phyloP scores from a whole-genome alignment of 148 eudicot genomes.

The Gaultheria prostrata region DNA sequence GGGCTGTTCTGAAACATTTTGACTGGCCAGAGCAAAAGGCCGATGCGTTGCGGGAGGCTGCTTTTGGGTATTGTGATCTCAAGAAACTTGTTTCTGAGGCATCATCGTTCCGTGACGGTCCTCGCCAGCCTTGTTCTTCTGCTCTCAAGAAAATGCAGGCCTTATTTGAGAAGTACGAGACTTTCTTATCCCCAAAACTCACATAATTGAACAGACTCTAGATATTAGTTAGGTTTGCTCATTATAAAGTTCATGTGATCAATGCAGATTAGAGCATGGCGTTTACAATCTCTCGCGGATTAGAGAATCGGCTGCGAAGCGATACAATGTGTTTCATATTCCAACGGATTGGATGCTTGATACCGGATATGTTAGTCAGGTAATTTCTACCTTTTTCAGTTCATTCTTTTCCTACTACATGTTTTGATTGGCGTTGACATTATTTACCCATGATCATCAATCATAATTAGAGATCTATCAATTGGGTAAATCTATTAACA shows the following conservation, averaged over 20 bases:
- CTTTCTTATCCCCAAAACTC: too few species aligned
- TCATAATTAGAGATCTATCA: background rate
- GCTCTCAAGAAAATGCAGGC: conserved; percentile 96
- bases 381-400: conserved; percentile 9
- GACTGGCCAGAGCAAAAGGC: conserved; percentile 97
- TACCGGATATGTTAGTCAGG: conserved; percentile 79
- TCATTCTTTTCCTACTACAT: too few species aligned
- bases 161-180: conserved; percentile 74
- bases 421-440: background rate
- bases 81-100: conserved; percentile 87
- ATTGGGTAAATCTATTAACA: background rate
- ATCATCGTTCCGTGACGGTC: conserved; percentile 58
- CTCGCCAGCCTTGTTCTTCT: conserved; percentile 66
- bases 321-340: conserved; percentile 69
- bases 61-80: conserved; percentile 88
- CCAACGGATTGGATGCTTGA: conserved; percentile 97
- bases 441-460: background rate
- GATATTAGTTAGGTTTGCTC: background rate
- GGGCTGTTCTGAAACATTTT: conserved; percentile 94
- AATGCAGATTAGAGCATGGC: conserved; percentile 79
- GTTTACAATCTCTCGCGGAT: conserved; percentile 82
- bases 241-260: background rate
- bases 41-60: conserved; percentile 94
- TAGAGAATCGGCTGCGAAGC: conserved; percentile 74
- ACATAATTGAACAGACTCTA: background rate